Percentiles rank a stretch among this genome's conserved stretches.
These are phyloP conservation scores for Cadophora sp. DNA, from an alignment of 2,329 filamentous ascomycete species.

Conservation along the genomic window DNA sequence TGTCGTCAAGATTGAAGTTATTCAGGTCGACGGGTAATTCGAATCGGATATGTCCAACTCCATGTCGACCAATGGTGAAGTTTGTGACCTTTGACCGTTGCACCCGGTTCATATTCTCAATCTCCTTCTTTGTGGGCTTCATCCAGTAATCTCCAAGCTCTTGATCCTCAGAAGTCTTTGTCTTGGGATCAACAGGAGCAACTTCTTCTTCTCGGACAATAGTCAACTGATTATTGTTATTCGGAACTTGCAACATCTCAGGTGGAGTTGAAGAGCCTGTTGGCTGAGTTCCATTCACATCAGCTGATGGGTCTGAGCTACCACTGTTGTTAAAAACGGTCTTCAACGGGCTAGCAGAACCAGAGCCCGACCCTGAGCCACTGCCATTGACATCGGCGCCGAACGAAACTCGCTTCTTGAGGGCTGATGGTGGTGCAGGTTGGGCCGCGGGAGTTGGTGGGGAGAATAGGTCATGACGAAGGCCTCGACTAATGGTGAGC, in stretches of 20 bases:
- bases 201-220: constrained; percentile 76
- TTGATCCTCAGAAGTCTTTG: constrained; percentile 31
- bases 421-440: constrained; percentile 49
- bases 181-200: constrained; percentile 38
- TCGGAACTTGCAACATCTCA: constrained; percentile 70
- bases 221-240: constrained; percentile 75
- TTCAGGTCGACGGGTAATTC: constrained; percentile 83
- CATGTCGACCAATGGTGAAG: constrained; percentile 83
- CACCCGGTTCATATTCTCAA: constrained; percentile 79
- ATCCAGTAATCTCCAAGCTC: constrained; percentile 84
- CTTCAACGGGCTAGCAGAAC: constrained; percentile 45
- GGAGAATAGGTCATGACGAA: constrained; percentile 76
- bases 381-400: constrained; percentile 66
- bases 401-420: constrained; percentile 92
- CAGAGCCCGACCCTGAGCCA: constrained; percentile 52
- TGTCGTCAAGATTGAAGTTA: constrained; percentile 77
- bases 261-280: constrained; percentile 57
- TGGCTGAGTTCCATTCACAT: constrained; percentile 51
- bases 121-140: constrained; percentile 74
- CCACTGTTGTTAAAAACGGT: constrained; percentile 48
- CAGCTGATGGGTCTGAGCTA: constrained; percentile 13
- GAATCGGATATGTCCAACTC: constrained; percentile 84
- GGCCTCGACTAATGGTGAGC: constrained; percentile 87
- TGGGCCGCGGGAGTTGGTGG: constrained; percentile 54
- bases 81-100: constrained; percentile 76